Base-by-base conservation (phyloP, 176 grass and related monocot genomes). In the Saccharum officinarum region DNA sequence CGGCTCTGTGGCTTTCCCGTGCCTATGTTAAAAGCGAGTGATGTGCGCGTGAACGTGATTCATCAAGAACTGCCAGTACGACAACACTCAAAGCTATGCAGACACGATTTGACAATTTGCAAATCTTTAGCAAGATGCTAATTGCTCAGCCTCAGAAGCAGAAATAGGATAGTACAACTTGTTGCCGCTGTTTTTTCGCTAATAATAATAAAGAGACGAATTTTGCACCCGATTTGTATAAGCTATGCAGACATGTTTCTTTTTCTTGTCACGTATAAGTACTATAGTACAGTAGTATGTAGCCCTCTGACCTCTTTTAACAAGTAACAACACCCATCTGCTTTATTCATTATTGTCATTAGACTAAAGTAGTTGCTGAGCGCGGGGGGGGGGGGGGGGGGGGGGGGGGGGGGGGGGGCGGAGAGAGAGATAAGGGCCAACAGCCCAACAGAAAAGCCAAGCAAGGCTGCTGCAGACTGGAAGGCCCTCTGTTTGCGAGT, bases 361-460 rank as follows among this genome's bases (percentile, higher is more conserved):
- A 57, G 44, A 30, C 37, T 67, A 71, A 82, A 59, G 67, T 38
- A 64, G 79, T 78, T 11, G 80, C 80, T 79, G 84, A 74, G 80
- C 71, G 67, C 67, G 59, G 37, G 42, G 59, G 46, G 33, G n/a
- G 65, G n/a, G n/a, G n/a, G n/a, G n/a, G n/a, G n/a, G n/a, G n/a
- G n/a, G n/a, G n/a, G n/a, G n/a, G n/a, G n/a, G n/a, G n/a, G n/a
- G n/a, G n/a, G n/a, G n/a, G n/a, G n/a, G n/a, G n/a, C n/a, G n/a
- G n/a, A n/a, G n/a, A n/a, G 37, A 69, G 75, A 61, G 84, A 80
- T 75, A 90, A 83, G 72, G 46, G 49, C 49, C 46, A 17, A 57
- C 66, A 39, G 8, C 13, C 76, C 88, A 86, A 78, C 84, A 68
- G 59, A 82, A 82, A 67, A 69, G 68, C 75, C 76, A 77, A 38